These are phyloP conservation scores for Coemansia sp. DNA, from an alignment of 192 early-diverging fungal genomes.

Conservation along the genomic window DNA sequence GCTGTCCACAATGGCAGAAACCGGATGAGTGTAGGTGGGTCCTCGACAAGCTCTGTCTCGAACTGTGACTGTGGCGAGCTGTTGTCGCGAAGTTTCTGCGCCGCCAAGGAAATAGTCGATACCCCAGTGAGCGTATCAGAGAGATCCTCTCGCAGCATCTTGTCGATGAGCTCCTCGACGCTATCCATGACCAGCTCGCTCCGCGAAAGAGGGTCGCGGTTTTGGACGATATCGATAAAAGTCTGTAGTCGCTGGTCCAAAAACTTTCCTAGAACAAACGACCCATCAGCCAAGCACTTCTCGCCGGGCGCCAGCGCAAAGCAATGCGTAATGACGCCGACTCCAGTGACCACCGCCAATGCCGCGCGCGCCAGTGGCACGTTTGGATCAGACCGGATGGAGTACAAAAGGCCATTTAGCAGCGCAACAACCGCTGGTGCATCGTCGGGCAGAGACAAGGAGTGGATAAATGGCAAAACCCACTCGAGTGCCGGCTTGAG, in stretches of 20 bases:
- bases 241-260: conserved; percentile 19
- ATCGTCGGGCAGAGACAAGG: conserved; percentile 35
- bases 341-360: conserved; percentile 31
- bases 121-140: conserved; percentile 19
- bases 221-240: conserved; percentile 39
- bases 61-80: conserved; percentile 1
- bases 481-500: conserved; percentile 44
- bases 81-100: conserved; percentile 20
- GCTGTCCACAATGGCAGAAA: conserved; percentile 32
- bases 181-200: conserved; percentile 39
- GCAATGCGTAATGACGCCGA: conserved; percentile 48
- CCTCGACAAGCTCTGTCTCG: not conserved
- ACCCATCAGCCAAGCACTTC: conserved; percentile 18
- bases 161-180: conserved; percentile 43
- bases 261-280: conserved; percentile 36
- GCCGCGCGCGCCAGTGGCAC: conserved; percentile 24
- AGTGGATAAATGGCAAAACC: conserved; percentile 51
- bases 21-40: conserved; percentile 28
- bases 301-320: conserved; percentile 32
- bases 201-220: conserved; percentile 24
- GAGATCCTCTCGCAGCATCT: conserved; percentile 43
- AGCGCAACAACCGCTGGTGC: conserved; percentile 24
- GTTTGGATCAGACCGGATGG: conserved; percentile 14
- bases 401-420: conserved; percentile 29
- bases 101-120: conserved; percentile 26